Evolutionary conservation across 2,329 filamentous ascomycete genomes (phyloP).

Genomic region (Pyricularia sp.): DNA sequence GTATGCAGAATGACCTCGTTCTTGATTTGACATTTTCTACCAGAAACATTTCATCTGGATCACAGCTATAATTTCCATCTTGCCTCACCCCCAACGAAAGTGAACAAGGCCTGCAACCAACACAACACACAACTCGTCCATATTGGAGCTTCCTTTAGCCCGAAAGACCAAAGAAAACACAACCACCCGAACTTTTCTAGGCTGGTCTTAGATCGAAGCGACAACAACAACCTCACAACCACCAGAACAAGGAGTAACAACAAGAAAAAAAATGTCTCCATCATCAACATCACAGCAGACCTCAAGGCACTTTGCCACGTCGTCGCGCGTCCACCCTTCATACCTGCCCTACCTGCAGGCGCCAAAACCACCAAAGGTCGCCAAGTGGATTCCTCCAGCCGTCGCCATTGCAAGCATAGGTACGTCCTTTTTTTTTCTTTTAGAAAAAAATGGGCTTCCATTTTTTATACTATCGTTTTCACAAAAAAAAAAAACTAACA

Average conservation of each 20-base stretch:
- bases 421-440: too few relatives aligned
- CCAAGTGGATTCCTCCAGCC: conserved; percentile 14
- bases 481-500: background rate
- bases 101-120: background rate
- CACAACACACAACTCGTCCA: background rate
- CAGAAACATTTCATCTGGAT: background rate
- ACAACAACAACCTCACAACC: background rate
- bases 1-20: background rate
- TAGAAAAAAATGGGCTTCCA: too few relatives aligned
- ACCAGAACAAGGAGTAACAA: background rate
- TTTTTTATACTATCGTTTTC: too few relatives aligned
- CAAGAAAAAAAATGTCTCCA: background rate
- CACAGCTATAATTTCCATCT: background rate
- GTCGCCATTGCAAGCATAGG: conserved; percentile 14
- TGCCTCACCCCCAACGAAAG: background rate
- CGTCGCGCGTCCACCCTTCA: conserved; percentile 16
- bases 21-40: background rate
- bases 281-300: background rate
- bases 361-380: conserved; percentile 8
- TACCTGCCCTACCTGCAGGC: conserved; percentile 20
- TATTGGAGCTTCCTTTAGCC: background rate
- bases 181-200: background rate
- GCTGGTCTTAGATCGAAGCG: background rate
- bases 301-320: conserved; percentile 1
- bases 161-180: background rate